Percentiles rank a stretch among this genome's conserved stretches.
Evolutionary conservation across 345 rosid genomes (phyloP).

Genomic region (Hibiscus syriacus): DNA sequence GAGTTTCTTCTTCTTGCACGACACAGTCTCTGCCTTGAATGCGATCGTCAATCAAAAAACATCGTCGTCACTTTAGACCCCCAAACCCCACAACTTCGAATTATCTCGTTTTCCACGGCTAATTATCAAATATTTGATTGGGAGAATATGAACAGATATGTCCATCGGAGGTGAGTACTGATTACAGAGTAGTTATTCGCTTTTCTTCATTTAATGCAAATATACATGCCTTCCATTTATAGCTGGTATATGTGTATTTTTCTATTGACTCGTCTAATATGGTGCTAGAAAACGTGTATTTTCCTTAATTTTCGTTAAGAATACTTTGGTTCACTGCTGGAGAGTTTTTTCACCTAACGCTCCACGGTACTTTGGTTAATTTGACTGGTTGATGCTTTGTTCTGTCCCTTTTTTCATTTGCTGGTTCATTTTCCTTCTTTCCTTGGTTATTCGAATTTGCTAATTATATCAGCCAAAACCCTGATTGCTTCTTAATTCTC

Average conservation of each 20-base stretch:
- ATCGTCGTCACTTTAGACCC: not conserved
- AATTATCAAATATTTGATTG: not conserved
- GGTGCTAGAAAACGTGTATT: not conserved
- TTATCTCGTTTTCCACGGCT: not conserved
- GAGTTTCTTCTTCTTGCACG: not conserved
- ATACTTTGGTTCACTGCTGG: not conserved
- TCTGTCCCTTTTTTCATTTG: not conserved
- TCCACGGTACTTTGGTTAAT: not conserved
- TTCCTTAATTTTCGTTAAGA: not conserved
- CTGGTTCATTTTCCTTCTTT: not conserved
- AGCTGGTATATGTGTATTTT: not conserved
- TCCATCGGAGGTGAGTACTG: not conserved
- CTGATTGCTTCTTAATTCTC: not conserved
- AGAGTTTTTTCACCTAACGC: conserved; percentile 5
- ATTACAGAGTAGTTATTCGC: not conserved
- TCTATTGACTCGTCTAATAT: not conserved
- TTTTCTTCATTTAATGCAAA: not conserved
- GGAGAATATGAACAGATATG: not conserved
- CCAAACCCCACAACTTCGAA: not conserved
- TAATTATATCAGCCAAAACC: not conserved
- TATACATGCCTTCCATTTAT: not conserved
- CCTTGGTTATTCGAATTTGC: not conserved
- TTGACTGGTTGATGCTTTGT: conserved; percentile 12
- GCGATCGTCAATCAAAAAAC: not conserved
- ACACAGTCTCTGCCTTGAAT: not conserved